Percentiles rank a stretch among this genome's conserved stretches.
These are phyloP conservation scores for Cicer arietinum DNA, from an alignment of 306 rosid species.

Conservation along the genomic window DNA sequence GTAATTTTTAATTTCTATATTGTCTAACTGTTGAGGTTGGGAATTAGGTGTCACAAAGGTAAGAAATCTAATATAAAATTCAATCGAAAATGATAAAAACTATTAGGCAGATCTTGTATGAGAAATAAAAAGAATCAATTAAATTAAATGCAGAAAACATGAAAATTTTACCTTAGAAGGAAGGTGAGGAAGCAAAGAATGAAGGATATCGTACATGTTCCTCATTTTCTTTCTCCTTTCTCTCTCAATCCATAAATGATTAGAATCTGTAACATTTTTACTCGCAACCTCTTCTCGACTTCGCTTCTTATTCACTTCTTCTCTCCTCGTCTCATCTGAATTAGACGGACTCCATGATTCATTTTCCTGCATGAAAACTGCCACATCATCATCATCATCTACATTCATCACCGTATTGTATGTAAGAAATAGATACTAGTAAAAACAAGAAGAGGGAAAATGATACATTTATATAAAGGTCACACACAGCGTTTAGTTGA, in stretches of 20 bases:
- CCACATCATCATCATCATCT: no score
- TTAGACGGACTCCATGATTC: slow-evolving; percentile 45
- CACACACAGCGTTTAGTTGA: no score
- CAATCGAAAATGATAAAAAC: not conserved
- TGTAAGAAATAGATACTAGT: no score
- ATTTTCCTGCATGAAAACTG: slow-evolving; percentile 34
- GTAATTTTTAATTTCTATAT: not conserved
- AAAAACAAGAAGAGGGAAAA: no score
- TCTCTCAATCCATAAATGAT: slow-evolving; percentile 75
- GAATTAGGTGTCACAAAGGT: not conserved
- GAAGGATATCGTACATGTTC: slow-evolving; percentile 75
- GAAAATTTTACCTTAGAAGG: slow-evolving; percentile 69
- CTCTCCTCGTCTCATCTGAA: slow-evolving; percentile 32
- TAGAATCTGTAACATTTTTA: slow-evolving; percentile 32
- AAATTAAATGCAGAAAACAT: no score
- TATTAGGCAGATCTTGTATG: no score
- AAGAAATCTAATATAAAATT: not conserved
- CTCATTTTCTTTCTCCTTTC: slow-evolving; percentile 92
- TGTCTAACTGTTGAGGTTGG: not conserved
- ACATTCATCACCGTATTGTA: no score
- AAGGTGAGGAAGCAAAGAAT: slow-evolving; percentile 77
- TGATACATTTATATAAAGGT: no score
- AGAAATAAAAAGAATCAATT: no score
- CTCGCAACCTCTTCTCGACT: not conserved
- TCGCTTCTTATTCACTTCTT: slow-evolving; percentile 23